A percentile compares a stretch with the other conserved stretches of the same genome.
These are phyloP conservation scores for Lentinula guzmanii DNA, from an alignment of 768 basidiomycete species.

Conservation along the genomic window DNA sequence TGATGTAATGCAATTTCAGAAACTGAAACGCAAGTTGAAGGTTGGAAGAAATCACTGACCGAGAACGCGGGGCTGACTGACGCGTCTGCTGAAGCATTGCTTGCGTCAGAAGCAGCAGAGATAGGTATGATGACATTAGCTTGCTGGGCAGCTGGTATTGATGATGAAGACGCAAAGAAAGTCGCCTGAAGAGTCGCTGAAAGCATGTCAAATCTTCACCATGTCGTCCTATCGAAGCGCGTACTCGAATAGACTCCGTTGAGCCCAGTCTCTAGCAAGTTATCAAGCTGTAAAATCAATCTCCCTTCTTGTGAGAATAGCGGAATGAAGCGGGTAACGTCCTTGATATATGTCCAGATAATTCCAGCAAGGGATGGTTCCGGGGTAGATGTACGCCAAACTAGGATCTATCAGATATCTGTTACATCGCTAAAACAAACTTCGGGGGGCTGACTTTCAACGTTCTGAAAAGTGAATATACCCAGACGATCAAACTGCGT, in stretches of 20 bases:
- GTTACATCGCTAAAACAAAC: background rate
- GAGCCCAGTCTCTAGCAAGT: constrained; percentile 49
- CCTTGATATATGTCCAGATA: constrained; percentile 55
- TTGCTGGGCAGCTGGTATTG: constrained; percentile 50
- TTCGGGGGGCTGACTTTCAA: constrained; percentile 49
- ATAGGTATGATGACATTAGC: constrained; percentile 32
- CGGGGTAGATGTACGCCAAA: constrained; percentile 78
- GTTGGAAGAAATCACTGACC: constrained; percentile 25
- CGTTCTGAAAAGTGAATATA: constrained; percentile 70
- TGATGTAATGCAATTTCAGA: constrained; percentile 16
- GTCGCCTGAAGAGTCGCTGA: constrained; percentile 69
- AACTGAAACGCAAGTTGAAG: background rate
- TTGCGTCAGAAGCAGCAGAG: constrained; percentile 19
- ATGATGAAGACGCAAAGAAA: constrained; percentile 55
- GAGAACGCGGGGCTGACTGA: constrained; percentile 73
- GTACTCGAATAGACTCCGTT: constrained; percentile 68
- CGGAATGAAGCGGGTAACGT: constrained; percentile 67
- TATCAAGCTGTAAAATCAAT: constrained; percentile 72
- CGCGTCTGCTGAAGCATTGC: constrained; percentile 60
- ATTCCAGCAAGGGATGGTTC: constrained; percentile 69
- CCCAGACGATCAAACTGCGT: constrained; percentile 71
- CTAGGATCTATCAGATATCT: constrained; percentile 23
- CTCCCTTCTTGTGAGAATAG: constrained; percentile 63
- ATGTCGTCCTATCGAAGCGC: constrained; percentile 7
- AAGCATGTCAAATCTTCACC: background rate